Conservation (phyloP, 805 yeast species). For the Brettanomyces custersianus region DNA sequence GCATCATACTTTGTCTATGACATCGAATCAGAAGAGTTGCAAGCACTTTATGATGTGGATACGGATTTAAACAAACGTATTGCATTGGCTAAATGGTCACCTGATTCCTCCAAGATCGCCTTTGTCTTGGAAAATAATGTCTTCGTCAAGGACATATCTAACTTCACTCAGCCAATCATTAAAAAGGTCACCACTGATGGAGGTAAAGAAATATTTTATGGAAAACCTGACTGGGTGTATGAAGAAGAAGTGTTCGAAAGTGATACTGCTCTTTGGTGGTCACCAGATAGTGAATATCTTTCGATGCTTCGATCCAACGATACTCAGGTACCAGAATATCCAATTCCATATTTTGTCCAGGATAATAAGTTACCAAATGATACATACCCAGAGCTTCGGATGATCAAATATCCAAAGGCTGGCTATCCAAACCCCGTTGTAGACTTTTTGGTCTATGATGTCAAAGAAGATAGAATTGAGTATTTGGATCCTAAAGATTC, state of each 20-base stretch:
- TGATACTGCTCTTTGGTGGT: slow-evolving; percentile 81
- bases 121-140: slow-evolving; percentile 64
- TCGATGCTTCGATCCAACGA: slow-evolving; percentile 66
- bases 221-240: slow-evolving; percentile 91
- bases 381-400: slow-evolving; percentile 51
- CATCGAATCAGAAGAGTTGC: slow-evolving; percentile 23
- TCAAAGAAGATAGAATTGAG: slow-evolving; percentile 16
- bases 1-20: slow-evolving; percentile 58
- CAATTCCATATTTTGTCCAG: slow-evolving; percentile 69
- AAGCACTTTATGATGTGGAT: slow-evolving; percentile 16
- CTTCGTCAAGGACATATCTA: slow-evolving; percentile 37
- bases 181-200: slow-evolving; percentile 64
- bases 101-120: slow-evolving; percentile 56
- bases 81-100: slow-evolving; percentile 61
- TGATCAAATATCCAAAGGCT: slow-evolving; percentile 76
- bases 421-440: slow-evolving; percentile 71
- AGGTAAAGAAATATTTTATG: slow-evolving; percentile 63
- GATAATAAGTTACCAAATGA: slow-evolving; percentile 22
- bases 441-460: slow-evolving; percentile 38
- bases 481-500: slow-evolving; percentile 23
- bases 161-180: slow-evolving; percentile 16
- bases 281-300: slow-evolving; percentile 58
- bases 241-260: slow-evolving; percentile 80
- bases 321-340: slow-evolving; percentile 59
- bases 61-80: slow-evolving; percentile 19